A percentile compares a stretch with the other conserved stretches of the same genome.
phyloP scores from a whole-genome alignment of 345 rosid species.

The Corymbia maculata region DNA sequence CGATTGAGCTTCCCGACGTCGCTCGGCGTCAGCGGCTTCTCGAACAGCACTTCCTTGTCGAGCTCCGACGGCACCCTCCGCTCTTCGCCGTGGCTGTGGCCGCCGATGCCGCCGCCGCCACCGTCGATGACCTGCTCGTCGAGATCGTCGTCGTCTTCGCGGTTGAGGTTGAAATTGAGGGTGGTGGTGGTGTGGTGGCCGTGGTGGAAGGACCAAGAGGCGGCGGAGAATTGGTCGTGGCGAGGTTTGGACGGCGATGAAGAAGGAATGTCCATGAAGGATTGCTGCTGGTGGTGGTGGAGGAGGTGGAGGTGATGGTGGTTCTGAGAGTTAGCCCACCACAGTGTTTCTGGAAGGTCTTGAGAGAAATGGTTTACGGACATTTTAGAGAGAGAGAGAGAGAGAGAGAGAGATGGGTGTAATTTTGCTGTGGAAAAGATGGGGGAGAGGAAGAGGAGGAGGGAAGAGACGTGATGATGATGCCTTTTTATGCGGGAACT shows the following conservation, averaged over 20 bases:
- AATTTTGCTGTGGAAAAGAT: not conserved
- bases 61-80: not conserved
- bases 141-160: not conserved
- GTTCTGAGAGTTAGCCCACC: not conserved
- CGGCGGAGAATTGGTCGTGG: not conserved
- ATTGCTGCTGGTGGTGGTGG: not conserved
- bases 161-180: slow-evolving; percentile 13
- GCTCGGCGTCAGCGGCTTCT: slow-evolving; percentile 48
- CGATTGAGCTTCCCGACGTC: slow-evolving; percentile 56
- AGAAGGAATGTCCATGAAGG: not conserved
- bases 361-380: slow-evolving; percentile 6
- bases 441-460: not conserved
- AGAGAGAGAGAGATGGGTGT: not conserved
- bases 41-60: slow-evolving; percentile 15
- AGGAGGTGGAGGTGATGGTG: not conserved
- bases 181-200: not conserved
- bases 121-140: not conserved
- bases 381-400: not conserved
- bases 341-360: not conserved
- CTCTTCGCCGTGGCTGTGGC: not conserved
- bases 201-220: not conserved
- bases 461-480: not conserved
- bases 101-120: not conserved
- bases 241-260: not conserved
- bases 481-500: not conserved